Conservation (phyloP, 306 rosid genomes). For the Vigna angularis region DNA sequence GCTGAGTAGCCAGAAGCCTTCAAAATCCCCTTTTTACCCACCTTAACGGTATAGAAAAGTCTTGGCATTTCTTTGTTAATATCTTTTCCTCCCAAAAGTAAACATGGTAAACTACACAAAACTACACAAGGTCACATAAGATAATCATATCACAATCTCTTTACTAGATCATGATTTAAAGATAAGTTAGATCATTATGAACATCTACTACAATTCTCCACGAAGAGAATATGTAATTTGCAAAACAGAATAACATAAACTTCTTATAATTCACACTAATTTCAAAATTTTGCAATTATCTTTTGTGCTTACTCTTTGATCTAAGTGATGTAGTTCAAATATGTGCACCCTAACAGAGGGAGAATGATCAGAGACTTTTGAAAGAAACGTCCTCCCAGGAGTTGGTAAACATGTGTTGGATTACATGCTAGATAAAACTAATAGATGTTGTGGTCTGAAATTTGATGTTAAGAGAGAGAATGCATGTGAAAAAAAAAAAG, state of each 20-base stretch:
- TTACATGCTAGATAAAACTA: slow-evolving; percentile 22
- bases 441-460: neutral
- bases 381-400: slow-evolving; percentile 19
- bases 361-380: slow-evolving; percentile 17
- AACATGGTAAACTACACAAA: neutral
- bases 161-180: no score
- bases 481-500: neutral
- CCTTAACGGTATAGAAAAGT: neutral
- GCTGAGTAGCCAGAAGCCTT: neutral
- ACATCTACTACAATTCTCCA: no score
- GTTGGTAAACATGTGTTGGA: neutral
- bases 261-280: no score
- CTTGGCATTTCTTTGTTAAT: neutral
- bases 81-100: neutral
- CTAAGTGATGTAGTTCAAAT: neutral
- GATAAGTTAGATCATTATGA: no score
- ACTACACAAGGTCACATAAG: neutral
- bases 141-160: no score
- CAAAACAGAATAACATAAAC: no score
- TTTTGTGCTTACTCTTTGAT: neutral
- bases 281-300: neutral
- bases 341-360: neutral
- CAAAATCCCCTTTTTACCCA: neutral
- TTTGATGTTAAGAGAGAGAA: neutral
- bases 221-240: no score